These are phyloP conservation scores for Globisporangium cystogenes DNA, from an alignment of 352 stramenopile species.

Conservation along the genomic window DNA sequence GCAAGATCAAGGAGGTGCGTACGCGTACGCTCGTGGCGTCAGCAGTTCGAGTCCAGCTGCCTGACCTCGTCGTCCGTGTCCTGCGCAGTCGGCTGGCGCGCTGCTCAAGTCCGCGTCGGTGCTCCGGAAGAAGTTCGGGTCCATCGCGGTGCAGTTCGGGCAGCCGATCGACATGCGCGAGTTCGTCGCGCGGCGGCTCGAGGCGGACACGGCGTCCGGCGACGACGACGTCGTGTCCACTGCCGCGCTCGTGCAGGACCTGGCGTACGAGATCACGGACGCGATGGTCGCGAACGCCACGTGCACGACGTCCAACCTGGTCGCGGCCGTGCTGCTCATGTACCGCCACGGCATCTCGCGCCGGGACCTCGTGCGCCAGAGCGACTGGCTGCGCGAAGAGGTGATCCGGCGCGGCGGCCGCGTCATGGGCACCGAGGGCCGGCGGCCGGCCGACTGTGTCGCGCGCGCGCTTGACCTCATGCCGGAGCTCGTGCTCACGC, in stretches of 20 bases:
- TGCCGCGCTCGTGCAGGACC: conserved; percentile 37
- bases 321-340: conserved; percentile 69
- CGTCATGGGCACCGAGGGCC: conserved; percentile 66
- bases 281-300: conserved; percentile 60
- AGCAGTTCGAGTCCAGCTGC: no score
- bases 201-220: conserved; percentile 10
- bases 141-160: conserved; percentile 75
- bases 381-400: conserved; percentile 67
- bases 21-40: background rate
- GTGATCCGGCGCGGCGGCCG: conserved; percentile 63
- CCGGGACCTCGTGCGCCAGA: conserved; percentile 62
- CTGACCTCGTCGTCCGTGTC: background rate
- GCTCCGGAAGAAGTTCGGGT: conserved; percentile 76
- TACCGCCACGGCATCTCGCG: conserved; percentile 78
- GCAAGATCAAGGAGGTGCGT: conserved; percentile 70
- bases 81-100: conserved; percentile 43
- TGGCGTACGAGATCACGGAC: conserved; percentile 75
- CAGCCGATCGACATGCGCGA: conserved; percentile 59
- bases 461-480: conserved; percentile 63
- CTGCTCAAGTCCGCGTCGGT: conserved; percentile 66
- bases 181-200: conserved; percentile 26
- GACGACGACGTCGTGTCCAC: conserved; percentile 21
- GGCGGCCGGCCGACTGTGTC: conserved; percentile 57
- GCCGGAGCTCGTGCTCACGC: conserved; percentile 56
- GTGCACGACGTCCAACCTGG: conserved; percentile 68